phyloP scores from a whole-genome alignment of 371 early-diverging fungal species.

The Blakeslea trispora region DNA sequence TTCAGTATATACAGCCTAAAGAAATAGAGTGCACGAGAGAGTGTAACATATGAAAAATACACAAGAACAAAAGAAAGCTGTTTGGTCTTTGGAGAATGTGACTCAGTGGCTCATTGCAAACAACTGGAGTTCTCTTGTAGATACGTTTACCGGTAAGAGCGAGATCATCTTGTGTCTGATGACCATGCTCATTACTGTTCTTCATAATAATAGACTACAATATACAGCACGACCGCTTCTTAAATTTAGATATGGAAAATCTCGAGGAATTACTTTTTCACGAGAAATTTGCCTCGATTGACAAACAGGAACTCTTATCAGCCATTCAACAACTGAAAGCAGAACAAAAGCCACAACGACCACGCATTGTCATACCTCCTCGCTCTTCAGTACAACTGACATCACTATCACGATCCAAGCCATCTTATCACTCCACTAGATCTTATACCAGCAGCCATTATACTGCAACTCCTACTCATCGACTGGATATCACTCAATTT shows the following conservation, averaged over 20 bases:
- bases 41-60: slow-evolving; percentile 11
- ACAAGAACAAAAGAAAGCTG: slow-evolving; percentile 9
- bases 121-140: slow-evolving; percentile 14
- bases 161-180: not conserved
- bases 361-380: slow-evolving; percentile 19
- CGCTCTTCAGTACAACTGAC: not conserved
- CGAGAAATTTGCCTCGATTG: slow-evolving; percentile 2
- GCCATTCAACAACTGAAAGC: slow-evolving; percentile 20
- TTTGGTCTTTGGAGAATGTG: slow-evolving; percentile 22
- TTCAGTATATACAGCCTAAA: too few species aligned
- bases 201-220: slow-evolving; percentile 25
- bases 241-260: slow-evolving; percentile 18
- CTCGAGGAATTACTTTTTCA: slow-evolving; percentile 14
- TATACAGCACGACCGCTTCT: slow-evolving; percentile 20
- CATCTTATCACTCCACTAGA: too few species aligned
- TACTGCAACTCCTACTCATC: too few species aligned
- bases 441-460: too few species aligned
- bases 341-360: slow-evolving; percentile 6
- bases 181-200: not conserved
- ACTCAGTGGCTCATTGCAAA: slow-evolving; percentile 18
- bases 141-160: slow-evolving; percentile 14
- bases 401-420: too few species aligned
- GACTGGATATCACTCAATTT: slow-evolving; percentile 27
- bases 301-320: slow-evolving; percentile 18
- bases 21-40: not conserved